These are phyloP conservation scores for Wallacemonas collosoma DNA, from an alignment of 208 protist species.

Conservation along the genomic window DNA sequence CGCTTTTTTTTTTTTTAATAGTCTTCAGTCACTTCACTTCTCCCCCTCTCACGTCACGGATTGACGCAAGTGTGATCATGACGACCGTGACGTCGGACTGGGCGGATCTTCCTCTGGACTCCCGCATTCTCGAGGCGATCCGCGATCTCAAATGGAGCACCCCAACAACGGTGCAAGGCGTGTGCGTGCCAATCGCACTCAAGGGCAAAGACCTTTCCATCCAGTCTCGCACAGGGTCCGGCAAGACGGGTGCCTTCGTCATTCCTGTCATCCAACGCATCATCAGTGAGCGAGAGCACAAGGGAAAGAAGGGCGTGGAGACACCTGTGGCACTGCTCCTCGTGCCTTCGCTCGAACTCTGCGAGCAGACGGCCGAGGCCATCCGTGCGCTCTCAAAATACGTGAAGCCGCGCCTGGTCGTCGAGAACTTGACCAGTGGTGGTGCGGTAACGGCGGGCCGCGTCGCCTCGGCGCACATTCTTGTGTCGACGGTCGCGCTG, in stretches of 20 bases:
- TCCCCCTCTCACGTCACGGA: too few species aligned
- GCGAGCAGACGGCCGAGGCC: slow-evolving; percentile 93
- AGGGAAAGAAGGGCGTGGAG: slow-evolving; percentile 23
- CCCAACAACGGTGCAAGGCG: slow-evolving; percentile 94
- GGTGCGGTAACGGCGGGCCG: slow-evolving; percentile 61
- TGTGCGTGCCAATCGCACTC: slow-evolving; percentile 93
- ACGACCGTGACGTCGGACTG: slow-evolving; percentile 47
- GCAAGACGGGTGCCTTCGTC: slow-evolving; percentile 91
- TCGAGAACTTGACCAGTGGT: slow-evolving; percentile 82
- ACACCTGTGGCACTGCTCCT: slow-evolving; percentile 93
- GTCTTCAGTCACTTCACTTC: not conserved
- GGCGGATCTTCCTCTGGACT: slow-evolving; percentile 79
- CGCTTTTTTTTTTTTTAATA: not conserved
- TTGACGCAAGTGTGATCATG: not conserved
- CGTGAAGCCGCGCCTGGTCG: slow-evolving; percentile 71
- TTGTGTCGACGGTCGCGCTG: slow-evolving; percentile 83
- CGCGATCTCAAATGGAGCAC: slow-evolving; percentile 76
- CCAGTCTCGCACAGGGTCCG: slow-evolving; percentile 86
- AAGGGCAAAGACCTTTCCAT: slow-evolving; percentile 90
- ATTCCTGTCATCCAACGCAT: slow-evolving; percentile 88
- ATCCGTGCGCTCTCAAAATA: slow-evolving; percentile 72
- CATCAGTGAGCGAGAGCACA: slow-evolving; percentile 74
- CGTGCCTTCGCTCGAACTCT: slow-evolving; percentile 96
- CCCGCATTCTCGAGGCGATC: slow-evolving; percentile 81
- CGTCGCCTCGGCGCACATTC: slow-evolving; percentile 75